Evolutionary conservation across 371 early-diverging fungal species (phyloP), one percentile per base, ranked within the genome.

Genomic region (Mortierella sp.): DNA sequence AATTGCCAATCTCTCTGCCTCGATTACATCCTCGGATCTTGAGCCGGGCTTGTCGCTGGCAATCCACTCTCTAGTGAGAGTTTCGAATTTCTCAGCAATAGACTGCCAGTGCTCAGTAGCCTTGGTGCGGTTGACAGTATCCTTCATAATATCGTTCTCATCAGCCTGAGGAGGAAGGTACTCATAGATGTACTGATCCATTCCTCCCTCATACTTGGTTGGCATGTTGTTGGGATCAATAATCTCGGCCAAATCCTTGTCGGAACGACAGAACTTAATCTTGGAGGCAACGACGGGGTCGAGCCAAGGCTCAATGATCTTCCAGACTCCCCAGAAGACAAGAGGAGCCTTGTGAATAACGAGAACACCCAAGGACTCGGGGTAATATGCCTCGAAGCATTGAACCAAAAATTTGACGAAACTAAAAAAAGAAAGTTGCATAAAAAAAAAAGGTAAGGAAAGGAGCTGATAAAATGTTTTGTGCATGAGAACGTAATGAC

Each of bases 261-360:
- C 93, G 12, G 86, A 83, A 31, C 92, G 90, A 31, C 93, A 89
- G 77, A 97, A 97, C 22, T 86, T 84, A 76, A 97, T 91, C 85
- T 97, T 97, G 82, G 89, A 83, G 2, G 91, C 94, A 5, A 97
- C 96, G 17, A 95, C 95, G 40, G 98, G 97, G 85, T 97, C 98
- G 29, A 97, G 85, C 76, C 94, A 83, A 23, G 95, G 93, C 23
- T 90, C 86, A 61, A 95, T 91, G 78, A 94, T 83, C 74, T 87
- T 91, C 92, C 92, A 96, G 19, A 94, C 90, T 79, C 95, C 93
- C 66, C 91, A 88, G 84, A 96, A 96, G 62, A 94, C 88, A 90
- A 95, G 92, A 15, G 97, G 96, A 0, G 96, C 96, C 68, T 92
- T 92, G 72, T 96, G 92, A 53, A 97, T 89, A 22, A 93, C 80